phyloP scores from a whole-genome alignment of 768 basidiomycete species.

The Auriscalpium orientale region DNA sequence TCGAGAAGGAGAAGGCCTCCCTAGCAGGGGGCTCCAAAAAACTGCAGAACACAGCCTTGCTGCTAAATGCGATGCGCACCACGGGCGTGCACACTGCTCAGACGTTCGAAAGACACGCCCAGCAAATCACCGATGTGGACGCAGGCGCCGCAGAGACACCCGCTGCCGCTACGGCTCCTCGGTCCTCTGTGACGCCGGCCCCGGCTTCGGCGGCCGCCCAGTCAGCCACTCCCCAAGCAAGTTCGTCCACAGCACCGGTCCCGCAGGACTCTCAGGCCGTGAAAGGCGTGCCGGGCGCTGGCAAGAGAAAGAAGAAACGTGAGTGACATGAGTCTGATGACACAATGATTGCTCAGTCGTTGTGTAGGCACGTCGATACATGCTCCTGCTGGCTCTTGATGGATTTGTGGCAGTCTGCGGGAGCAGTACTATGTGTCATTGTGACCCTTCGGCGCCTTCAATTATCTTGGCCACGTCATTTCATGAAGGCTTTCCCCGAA shows the following conservation, averaged over 20 bases:
- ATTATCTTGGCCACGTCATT: no score
- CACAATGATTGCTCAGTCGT: neutral
- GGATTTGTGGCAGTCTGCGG: no score
- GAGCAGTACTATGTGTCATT: no score
- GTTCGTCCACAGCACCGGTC: constrained; percentile 26
- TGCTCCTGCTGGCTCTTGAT: neutral
- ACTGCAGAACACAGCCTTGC: constrained; percentile 59
- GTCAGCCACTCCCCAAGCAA: constrained; percentile 24
- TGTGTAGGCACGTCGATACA: neutral
- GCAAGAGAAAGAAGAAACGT: constrained; percentile 78
- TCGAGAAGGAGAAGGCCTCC: constrained; percentile 8
- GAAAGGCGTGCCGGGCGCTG: constrained; percentile 43
- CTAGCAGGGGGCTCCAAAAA: constrained; percentile 30
- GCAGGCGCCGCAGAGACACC: constrained; percentile 20
- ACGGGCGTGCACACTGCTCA: constrained; percentile 64
- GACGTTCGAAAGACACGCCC: constrained; percentile 32
- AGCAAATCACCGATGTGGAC: constrained; percentile 26
- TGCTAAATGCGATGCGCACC: constrained; percentile 73
- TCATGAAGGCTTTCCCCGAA: no score
- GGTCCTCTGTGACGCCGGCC: constrained; percentile 27
- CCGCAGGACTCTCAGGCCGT: constrained; percentile 36
- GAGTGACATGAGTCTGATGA: constrained; percentile 18
- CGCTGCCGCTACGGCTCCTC: constrained; percentile 18
- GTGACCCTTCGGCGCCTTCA: no score
- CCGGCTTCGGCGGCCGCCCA: constrained; percentile 21